Evolutionary conservation across 2,329 filamentous ascomycete species (phyloP).

Genomic region (Monosporascus ibericus): DNA sequence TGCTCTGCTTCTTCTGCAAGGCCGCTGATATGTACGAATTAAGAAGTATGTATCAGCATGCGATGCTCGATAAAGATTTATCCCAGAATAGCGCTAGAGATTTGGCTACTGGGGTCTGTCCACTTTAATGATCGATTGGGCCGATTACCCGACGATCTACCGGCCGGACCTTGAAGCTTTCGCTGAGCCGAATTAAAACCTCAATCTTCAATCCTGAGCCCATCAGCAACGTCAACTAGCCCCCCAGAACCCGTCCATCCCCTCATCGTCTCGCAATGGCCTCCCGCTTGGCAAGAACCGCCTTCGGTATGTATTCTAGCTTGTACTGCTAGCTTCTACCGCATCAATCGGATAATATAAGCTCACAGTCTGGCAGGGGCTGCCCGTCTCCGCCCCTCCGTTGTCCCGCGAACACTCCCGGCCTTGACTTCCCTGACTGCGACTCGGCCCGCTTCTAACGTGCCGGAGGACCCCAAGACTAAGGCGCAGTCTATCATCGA

Average conservation of each 20-base stretch:
- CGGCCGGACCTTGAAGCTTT: slow-evolving; percentile 4
- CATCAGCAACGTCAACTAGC: slow-evolving; percentile 30
- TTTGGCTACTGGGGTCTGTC: no score
- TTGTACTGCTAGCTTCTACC: slow-evolving; percentile 10
- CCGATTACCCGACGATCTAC: not conserved
- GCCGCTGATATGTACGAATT: no score
- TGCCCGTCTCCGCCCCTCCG: slow-evolving; percentile 78
- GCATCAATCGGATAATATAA: slow-evolving; percentile 30
- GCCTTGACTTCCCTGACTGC: slow-evolving; percentile 64
- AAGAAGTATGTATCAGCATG: no score
- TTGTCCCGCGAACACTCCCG: slow-evolving; percentile 70
- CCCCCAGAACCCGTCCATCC: slow-evolving; percentile 41
- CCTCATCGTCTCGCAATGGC: slow-evolving; percentile 75
- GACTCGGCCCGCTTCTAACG: slow-evolving; percentile 66
- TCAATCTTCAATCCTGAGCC: slow-evolving; percentile 22
- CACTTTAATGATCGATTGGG: not conserved
- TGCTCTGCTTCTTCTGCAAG: no score
- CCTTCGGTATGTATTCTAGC: slow-evolving; percentile 67
- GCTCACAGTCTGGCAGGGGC: slow-evolving; percentile 55
- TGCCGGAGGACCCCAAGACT: slow-evolving; percentile 83
- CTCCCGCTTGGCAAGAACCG: slow-evolving; percentile 93
- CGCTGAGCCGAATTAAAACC: slow-evolving; percentile 27
- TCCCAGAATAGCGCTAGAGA: no score
- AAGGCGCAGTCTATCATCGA: slow-evolving; percentile 96
- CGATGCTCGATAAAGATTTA: no score